Conservation (phyloP, 768 basidiomycete species). For the Hygrophorus pudorinus region DNA sequence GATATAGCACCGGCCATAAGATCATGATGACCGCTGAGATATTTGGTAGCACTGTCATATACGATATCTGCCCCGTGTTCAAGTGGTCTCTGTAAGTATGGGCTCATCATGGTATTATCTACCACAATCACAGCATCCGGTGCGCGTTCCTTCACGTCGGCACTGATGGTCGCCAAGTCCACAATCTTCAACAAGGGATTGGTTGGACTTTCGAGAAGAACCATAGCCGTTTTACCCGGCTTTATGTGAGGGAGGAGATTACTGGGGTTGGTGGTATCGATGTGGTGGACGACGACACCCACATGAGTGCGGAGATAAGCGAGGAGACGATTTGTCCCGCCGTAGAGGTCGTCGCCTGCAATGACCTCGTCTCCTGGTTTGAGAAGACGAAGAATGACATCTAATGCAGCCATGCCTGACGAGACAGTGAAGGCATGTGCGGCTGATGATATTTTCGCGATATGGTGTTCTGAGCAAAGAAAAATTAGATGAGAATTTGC, state of each 20-base stretch:
- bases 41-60: conserved; percentile 97
- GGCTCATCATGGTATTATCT: conserved; percentile 99
- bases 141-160: conserved; percentile 73
- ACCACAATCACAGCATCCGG: conserved; percentile 79
- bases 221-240: conserved; percentile 80
- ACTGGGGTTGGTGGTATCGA: conserved; percentile 77
- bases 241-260: conserved; percentile 54
- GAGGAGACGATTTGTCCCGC: conserved; percentile 93
- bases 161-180: conserved; percentile 77
- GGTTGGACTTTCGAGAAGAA: conserved; percentile 93
- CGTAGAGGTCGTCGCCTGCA: conserved; percentile 95
- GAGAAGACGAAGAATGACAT: conserved; percentile 86
- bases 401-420: conserved; percentile 97
- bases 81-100: conserved; percentile 89
- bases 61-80: conserved; percentile 96
- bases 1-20: conserved; percentile 96
- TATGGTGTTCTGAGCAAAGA: conserved; percentile 68
- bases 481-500: background rate
- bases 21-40: conserved; percentile 96
- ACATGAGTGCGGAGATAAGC: conserved; percentile 81
- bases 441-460: conserved; percentile 94
- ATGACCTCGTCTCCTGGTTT: conserved; percentile 95
- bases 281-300: conserved; percentile 85
- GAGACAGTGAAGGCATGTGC: conserved; percentile 85
- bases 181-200: conserved; percentile 95